Percentiles rank a stretch among this genome's conserved stretches.
These are phyloP conservation scores for Yarrowia bubula DNA, from an alignment of 805 yeast genomes.

Conservation along the genomic window DNA sequence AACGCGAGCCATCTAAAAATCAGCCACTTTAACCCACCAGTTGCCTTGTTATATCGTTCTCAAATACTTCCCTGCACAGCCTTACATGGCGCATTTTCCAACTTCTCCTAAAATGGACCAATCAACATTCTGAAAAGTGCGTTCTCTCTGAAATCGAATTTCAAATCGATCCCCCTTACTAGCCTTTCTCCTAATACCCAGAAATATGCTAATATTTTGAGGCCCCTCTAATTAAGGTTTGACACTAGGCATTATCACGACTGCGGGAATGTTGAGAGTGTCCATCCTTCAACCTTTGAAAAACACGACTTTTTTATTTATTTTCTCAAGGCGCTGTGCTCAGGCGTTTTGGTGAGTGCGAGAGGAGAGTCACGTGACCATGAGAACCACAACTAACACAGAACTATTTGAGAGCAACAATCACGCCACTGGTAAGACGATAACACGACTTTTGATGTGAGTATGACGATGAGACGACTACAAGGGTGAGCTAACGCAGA, in stretches of 20 bases:
- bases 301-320: neutral
- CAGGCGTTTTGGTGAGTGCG: neutral
- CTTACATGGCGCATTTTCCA: no score
- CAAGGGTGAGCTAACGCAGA: no score
- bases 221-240: conserved; percentile 5
- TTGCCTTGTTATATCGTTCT: no score
- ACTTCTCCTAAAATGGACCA: neutral
- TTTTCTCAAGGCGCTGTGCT: neutral
- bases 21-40: no score
- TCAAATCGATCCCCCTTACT: neutral
- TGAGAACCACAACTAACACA: neutral
- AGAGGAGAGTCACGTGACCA: neutral
- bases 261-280: neutral
- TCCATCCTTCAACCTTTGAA: neutral
- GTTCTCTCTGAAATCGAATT: neutral
- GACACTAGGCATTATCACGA: conserved; percentile 8
- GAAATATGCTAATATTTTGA: no score
- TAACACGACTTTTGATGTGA: neutral
- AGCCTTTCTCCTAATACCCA: neutral
- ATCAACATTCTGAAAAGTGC: neutral
- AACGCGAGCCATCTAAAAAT: no score
- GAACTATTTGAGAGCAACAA: neutral
- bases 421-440: neutral
- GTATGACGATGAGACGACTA: no score
- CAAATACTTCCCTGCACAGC: no score